Evolutionary conservation across 2,329 filamentous ascomycete genomes (phyloP), one percentile per base, ranked within the genome.

Genomic region (Ceratocystis albifundus): DNA sequence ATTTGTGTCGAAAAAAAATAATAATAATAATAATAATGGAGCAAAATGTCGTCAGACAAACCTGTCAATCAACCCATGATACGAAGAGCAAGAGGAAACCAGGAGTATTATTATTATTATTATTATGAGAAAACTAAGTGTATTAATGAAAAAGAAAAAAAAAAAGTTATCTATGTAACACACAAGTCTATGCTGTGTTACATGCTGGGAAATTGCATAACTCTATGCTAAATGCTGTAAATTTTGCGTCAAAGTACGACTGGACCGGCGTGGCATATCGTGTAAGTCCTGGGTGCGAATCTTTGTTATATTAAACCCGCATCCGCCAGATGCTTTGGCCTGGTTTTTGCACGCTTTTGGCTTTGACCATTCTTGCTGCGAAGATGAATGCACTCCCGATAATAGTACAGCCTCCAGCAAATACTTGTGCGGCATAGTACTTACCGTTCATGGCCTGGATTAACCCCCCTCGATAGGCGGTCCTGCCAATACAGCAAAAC

Each of bases 381-480:
- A 48, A 6, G 32, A 66, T 64, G 25, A 66, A 66, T 4, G 59
- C 28, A 4, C 65, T 61, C n/a, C 65, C 65, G 50, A 66, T 7
- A 53, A 66, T n/a, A 2, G 61, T 59, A 25, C 65, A 66, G 0
- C 71, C 70, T 0, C 78, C 81, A 0, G 79, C 77, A 69, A 82
- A 84, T 0, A 71, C 72, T 73, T 83, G 80, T 4, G 80, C 80
- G 0, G 78, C 80, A 5, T 71, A 70, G 57, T 81, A 83, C 4
- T 69, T 71, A 0, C 79, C 79, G 0, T 72, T 75, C 36, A 72
- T 69, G 0, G 74, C 74, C 1, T 76, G 73, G 46, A 83, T 77
- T 20, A 83, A 75, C 0, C 79, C 78, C 81, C 81, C 0, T 78
- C 78, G 28, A 83, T 78, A 0, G 81, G 81, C 17, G 80, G 78